These are phyloP conservation scores for Paramecium pentaurelia DNA, from an alignment of 73 alveolate species.

Conservation along the genomic window DNA sequence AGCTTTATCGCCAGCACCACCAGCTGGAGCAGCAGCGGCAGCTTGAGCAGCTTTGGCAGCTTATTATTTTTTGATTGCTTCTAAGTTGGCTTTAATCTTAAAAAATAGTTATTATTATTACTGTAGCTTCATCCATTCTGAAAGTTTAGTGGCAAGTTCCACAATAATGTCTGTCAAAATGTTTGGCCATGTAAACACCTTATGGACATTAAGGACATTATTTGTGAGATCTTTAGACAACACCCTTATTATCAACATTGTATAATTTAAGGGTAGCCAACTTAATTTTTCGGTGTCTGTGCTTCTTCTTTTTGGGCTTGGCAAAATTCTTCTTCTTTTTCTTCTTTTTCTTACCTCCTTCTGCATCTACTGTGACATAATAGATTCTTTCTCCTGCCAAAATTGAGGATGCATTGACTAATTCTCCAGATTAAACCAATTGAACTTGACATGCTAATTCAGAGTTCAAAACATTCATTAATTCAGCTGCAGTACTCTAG, in stretches of 20 bases:
- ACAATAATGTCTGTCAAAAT: slow-evolving; percentile 92
- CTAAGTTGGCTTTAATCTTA: slow-evolving; percentile 56
- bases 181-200: slow-evolving; percentile 94
- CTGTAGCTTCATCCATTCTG: slow-evolving; percentile 61
- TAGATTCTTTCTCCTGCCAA: slow-evolving; percentile 37
- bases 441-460: slow-evolving; percentile 53
- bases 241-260: slow-evolving; percentile 80
- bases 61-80: slow-evolving; percentile 44
- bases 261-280: slow-evolving; percentile 83
- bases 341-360: slow-evolving; percentile 62
- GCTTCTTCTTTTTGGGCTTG: slow-evolving; percentile 60
- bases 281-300: slow-evolving; percentile 69
- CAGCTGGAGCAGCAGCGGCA: slow-evolving; percentile 40
- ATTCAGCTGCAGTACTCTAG: slow-evolving; percentile 35
- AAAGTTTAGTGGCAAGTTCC: slow-evolving; percentile 80
- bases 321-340: slow-evolving; percentile 61
- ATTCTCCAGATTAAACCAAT: slow-evolving; percentile 48
- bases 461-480: slow-evolving; percentile 27
- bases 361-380: slow-evolving; percentile 43
- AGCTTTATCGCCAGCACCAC: slow-evolving; percentile 50
- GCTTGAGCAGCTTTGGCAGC: slow-evolving; percentile 52
- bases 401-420: slow-evolving; percentile 38
- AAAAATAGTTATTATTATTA: not conserved
- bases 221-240: slow-evolving; percentile 79
- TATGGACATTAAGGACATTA: slow-evolving; percentile 88